phyloP scores from a whole-genome alignment of 352 stramenopile species.

The Phytophthora cajani region DNA sequence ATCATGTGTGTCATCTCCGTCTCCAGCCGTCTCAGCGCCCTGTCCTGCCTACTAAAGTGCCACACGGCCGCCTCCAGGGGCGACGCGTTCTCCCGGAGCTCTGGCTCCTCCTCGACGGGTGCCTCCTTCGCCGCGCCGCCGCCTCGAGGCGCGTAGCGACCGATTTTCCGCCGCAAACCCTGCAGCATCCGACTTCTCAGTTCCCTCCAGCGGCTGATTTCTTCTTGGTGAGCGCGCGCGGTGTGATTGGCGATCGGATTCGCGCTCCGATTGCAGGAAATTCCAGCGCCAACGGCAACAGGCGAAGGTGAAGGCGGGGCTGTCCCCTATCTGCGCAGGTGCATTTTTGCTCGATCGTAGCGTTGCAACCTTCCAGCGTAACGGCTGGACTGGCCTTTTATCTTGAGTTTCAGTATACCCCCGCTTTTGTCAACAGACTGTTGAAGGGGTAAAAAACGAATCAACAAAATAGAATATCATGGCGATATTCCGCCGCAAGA shows the following conservation, averaged over 20 bases:
- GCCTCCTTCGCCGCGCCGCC: conserved; percentile 22
- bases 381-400: conserved; percentile 17
- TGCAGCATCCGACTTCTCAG: conserved; percentile 46
- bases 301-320: conserved; percentile 3
- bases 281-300: conserved; percentile 16
- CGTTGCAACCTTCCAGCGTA: conserved; percentile 25
- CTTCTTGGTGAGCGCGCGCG: conserved; percentile 6
- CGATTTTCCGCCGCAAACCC: conserved; percentile 70
- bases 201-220: not conserved
- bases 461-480: conserved; percentile 6
- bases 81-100: conserved; percentile 29
- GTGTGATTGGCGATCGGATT: conserved; percentile 4
- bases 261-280: conserved; percentile 9
- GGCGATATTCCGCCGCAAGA: conserved; percentile 32
- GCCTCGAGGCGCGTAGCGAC: conserved; percentile 38
- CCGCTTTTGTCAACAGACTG: conserved; percentile 8
- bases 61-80: conserved; percentile 44
- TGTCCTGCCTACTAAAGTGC: conserved; percentile 64
- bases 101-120: not conserved
- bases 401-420: not conserved
- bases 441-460: not conserved
- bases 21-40: conserved; percentile 56
- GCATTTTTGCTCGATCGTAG: conserved; percentile 20
- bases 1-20: conserved; percentile 58
- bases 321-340: conserved; percentile 11